These are phyloP conservation scores for Cyberlindnera petersonii DNA, from an alignment of 805 yeast species.

Conservation along the genomic window DNA sequence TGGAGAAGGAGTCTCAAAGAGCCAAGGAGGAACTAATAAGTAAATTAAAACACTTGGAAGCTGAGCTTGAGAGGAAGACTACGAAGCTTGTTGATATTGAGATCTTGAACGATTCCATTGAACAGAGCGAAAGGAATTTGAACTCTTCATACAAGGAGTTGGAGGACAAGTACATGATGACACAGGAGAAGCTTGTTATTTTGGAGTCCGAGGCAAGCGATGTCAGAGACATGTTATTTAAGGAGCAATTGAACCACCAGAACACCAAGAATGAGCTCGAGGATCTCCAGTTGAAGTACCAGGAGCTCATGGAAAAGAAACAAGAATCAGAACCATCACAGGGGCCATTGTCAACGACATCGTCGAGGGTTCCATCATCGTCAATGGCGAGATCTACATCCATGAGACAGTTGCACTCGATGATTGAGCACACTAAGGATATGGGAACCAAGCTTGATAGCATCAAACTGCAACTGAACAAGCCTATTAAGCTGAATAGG, in stretches of 20 bases:
- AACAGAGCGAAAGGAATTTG: conserved; percentile 37
- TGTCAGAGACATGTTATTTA: conserved; percentile 25
- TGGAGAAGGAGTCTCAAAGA: conserved; percentile 26
- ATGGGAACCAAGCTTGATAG: conserved; percentile 28
- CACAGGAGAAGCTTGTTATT: conserved; percentile 37
- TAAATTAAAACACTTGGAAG: conserved; percentile 26
- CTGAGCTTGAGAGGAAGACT: conserved; percentile 30
- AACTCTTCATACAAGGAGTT: conserved; percentile 32
- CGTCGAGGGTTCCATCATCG: neutral
- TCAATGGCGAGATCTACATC: conserved; percentile 27
- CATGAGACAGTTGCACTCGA: conserved; percentile 28
- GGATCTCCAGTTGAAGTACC: conserved; percentile 16
- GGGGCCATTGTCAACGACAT: neutral
- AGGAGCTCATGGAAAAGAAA: conserved; percentile 6
- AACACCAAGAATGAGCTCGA: conserved; percentile 26
- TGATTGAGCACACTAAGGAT: conserved; percentile 29
- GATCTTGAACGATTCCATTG: conserved; percentile 40
- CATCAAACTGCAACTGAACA: conserved; percentile 24
- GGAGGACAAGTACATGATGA: conserved; percentile 32
- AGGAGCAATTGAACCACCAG: conserved; percentile 27
- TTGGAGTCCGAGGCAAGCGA: conserved; percentile 35
- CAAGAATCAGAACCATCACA: neutral
- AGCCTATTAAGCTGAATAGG: conserved; percentile 14
- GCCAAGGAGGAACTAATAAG: conserved; percentile 18
- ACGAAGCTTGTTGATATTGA: conserved; percentile 38